Evolutionary conservation across 192 early-diverging fungal genomes (phyloP), one percentile per base, ranked within the genome.

Genomic region (Blastocladiella britannica): DNA sequence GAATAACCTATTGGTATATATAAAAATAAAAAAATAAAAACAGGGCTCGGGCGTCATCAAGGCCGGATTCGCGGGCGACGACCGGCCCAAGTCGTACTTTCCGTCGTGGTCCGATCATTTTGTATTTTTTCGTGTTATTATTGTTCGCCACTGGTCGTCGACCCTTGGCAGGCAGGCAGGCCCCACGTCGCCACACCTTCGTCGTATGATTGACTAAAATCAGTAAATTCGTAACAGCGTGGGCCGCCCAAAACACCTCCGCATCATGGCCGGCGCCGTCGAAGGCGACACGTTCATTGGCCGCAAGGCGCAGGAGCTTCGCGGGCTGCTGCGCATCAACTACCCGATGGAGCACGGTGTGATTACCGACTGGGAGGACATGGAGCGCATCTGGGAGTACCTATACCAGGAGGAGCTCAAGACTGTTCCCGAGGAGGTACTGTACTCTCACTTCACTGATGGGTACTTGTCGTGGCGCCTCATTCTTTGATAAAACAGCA

Each of bases 41-140:
- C 77, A 97, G 93, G 94, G 94, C 26, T 98, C 94, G 20, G 94
- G 94, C 51, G 83, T 92, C 65, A 95, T 98, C 64, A 98, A 98
- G 65, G 93, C 91, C 20, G 95, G 95, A 20, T 97, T 98, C 68
- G 93, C 95, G 30, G 95, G 95, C 55, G 91, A 94, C 58, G 93
- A 96, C 60, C 82, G 82, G 62, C 95, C 95, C 57, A 93, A 95
- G 66, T 86, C 87, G 61, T 98, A 84, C 65, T 91, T 98, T 64
- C 84, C 90, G 4, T 88, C 93, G 23, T 83, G 80, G 86, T 90
- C 74, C 69, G 84, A n/a, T n/a, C n/a, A n/a, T 26, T 0, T 26
- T 55, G 5, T 22, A 59, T 51, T 12, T 43, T 7, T 59, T 51
- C 58, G 20, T 30, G n/a, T 18, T 52, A 3, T 4, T 26, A 25